These are phyloP conservation scores for Acidiella bohemica DNA, from an alignment of 495 filamentous ascomycete genomes.

Conservation along the genomic window DNA sequence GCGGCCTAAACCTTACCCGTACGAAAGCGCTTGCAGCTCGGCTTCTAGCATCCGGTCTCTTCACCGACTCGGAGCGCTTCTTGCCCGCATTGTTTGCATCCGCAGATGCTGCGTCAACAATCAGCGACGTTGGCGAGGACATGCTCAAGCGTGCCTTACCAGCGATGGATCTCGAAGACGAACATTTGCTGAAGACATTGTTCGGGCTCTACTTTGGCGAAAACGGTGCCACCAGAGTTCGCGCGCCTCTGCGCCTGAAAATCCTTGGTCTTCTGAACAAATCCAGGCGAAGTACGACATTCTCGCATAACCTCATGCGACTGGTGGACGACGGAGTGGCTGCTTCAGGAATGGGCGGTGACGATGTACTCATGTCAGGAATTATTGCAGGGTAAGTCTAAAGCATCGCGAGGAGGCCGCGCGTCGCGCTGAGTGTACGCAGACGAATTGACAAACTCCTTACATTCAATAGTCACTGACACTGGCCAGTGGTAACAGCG, in stretches of 20 bases:
- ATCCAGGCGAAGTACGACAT: slow-evolving; percentile 52
- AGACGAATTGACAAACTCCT: neutral
- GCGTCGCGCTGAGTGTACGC: slow-evolving; percentile 1
- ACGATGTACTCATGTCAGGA: slow-evolving; percentile 18
- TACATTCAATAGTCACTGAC: too few relatives aligned
- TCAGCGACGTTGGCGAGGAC: slow-evolving; percentile 71
- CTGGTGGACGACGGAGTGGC: slow-evolving; percentile 56
- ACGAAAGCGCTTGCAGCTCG: slow-evolving; percentile 53
- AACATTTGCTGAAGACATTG: slow-evolving; percentile 45
- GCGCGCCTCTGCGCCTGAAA: slow-evolving; percentile 58
- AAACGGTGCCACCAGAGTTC: slow-evolving; percentile 39
- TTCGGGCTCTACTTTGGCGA: slow-evolving; percentile 56
- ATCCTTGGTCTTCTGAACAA: slow-evolving; percentile 63
- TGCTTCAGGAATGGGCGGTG: slow-evolving; percentile 21
- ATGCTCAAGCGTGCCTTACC: slow-evolving; percentile 60
- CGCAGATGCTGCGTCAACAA: slow-evolving; percentile 64
- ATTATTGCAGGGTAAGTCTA: slow-evolving; percentile 19
- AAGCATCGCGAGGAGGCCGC: neutral
- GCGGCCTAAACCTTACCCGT: slow-evolving; percentile 53
- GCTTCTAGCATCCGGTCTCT: slow-evolving; percentile 73
- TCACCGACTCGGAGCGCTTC: slow-evolving; percentile 64
- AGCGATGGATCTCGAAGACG: slow-evolving; percentile 56
- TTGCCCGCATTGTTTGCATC: slow-evolving; percentile 73
- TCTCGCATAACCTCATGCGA: slow-evolving; percentile 47
- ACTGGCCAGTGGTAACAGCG: slow-evolving; percentile 33